Evolutionary conservation across 768 basidiomycete genomes (phyloP).

Genomic region (Mycena latifolia): DNA sequence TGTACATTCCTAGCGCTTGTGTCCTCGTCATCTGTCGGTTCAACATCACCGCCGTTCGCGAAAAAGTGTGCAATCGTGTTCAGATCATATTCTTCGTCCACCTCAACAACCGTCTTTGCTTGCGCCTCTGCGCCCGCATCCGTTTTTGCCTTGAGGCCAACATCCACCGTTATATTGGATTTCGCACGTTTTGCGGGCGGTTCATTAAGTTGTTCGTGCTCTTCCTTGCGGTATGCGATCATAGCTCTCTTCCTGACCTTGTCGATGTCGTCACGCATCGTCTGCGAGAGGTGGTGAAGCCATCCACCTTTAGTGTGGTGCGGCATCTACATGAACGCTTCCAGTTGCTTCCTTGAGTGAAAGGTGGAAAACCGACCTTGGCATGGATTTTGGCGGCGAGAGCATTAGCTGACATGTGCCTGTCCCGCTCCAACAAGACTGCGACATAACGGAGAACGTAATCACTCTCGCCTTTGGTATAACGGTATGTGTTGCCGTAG

Average conservation of each 20-base stretch:
- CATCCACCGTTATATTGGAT: constrained; percentile 7
- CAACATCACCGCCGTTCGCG: constrained; percentile 56
- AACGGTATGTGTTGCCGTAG: constrained; percentile 53
- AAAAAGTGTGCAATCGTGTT: constrained; percentile 67
- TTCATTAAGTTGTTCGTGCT: constrained; percentile 36
- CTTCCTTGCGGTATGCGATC: constrained; percentile 63
- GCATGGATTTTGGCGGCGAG: constrained; percentile 54
- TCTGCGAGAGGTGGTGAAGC: constrained; percentile 51
- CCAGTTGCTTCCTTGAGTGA: background rate
- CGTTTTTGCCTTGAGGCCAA: background rate
- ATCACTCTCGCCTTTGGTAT: constrained; percentile 63
- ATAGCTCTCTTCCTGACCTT: constrained; percentile 60
- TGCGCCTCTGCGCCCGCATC: background rate
- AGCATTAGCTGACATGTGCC: constrained; percentile 51
- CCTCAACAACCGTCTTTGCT: background rate
- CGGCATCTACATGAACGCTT: constrained; percentile 61
- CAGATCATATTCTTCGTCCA: constrained; percentile 57
- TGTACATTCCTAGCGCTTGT: constrained; percentile 50
- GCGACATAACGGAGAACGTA: constrained; percentile 60
- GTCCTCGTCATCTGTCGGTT: constrained; percentile 57
- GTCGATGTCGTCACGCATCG: constrained; percentile 56
- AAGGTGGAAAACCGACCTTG: constrained; percentile 55
- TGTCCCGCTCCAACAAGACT: constrained; percentile 62
- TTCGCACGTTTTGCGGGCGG: constrained; percentile 27
- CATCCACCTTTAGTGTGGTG: constrained; percentile 69